A percentile compares a stretch with the other conserved stretches of the same genome.
Conservation (phyloP, 352 stramenopile genomes). For the Achlya hypogyna region DNA sequence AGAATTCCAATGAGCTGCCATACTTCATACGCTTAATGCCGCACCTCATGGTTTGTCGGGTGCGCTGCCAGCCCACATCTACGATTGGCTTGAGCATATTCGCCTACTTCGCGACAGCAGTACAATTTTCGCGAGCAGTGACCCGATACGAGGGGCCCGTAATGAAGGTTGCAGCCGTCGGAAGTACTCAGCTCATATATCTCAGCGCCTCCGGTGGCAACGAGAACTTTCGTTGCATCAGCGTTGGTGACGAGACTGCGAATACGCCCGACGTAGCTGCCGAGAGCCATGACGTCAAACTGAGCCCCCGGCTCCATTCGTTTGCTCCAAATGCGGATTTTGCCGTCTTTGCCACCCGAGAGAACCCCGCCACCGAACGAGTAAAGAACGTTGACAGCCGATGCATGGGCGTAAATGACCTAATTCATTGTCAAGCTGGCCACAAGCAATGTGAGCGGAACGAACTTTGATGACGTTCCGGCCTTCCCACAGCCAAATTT, state of each 20-base stretch:
- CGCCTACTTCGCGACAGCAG: background rate
- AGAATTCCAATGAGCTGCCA: conserved; percentile 31
- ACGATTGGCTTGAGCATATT: background rate
- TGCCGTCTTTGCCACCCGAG: conserved; percentile 60
- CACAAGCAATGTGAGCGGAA: too few species aligned
- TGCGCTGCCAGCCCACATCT: conserved; percentile 53
- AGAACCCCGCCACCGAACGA: conserved; percentile 47
- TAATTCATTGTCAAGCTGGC: background rate
- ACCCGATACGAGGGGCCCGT: conserved; percentile 64
- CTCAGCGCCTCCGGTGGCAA: conserved; percentile 80
- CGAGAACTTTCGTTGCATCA: conserved; percentile 67
- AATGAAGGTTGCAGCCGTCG: conserved; percentile 70
- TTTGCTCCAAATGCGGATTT: conserved; percentile 71
- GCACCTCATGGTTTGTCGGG: conserved; percentile 41
- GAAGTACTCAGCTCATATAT: conserved; percentile 81
- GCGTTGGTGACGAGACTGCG: conserved; percentile 52
- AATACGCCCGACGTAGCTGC: conserved; percentile 42
- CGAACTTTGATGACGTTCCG: conserved; percentile 49
- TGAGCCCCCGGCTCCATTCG: conserved; percentile 56
- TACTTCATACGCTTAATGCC: background rate
- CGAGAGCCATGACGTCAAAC: conserved; percentile 62
- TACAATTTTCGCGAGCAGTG: conserved; percentile 79
- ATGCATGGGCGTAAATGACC: conserved; percentile 51
- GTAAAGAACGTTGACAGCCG: conserved; percentile 48
- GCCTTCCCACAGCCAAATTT: conserved; percentile 74